Evolutionary conservation across 345 rosid genomes (phyloP), one percentile per base, ranked within the genome.

Genomic region (Ceriops zippeliana): DNA sequence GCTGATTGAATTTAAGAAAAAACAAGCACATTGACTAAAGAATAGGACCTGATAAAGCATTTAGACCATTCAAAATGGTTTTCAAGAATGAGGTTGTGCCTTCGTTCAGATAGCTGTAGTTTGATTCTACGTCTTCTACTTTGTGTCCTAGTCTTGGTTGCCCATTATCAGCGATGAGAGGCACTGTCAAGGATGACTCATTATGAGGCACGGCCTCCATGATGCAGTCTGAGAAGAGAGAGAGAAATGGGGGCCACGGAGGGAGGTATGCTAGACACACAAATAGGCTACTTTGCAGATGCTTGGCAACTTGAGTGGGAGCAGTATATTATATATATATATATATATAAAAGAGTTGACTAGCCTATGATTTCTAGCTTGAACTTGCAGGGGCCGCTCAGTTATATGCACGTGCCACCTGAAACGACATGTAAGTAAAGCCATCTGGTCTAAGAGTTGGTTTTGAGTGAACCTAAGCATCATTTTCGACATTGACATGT

Each of bases 31-130:
- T 13, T 30, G 24, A 54, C 9, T 54, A 22, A 52, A 9, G 22
- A 42, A n/a, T 4, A 31, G 58, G 75, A 87, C 96, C 96, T 86
- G 96, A 86, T 67, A 86, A 80, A 59, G 92, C 87, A 77, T 86
- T 86, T 57, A 84, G 75, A 75, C 89, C 87, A 74, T 87, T 81
- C 79, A 87, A 82, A 72, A 85, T 79, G 66, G 96, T 82, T 38
- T 78, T 83, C 76, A 75, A 84, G 80, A 77, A 77, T 69, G 86
- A 75, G 7, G 87, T 77, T 21, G 74, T 70, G 65, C 76, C 75
- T 24, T 62, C 27, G 22, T 49, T 64, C 63, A 20, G 7, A 47
- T 57, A 31, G 28, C 19, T 31, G 9, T 20, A 61, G 49, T 64
- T 72, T 22, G 80, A 71, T 63, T 83, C 76, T 60, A 80, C 64